Percentiles rank a stretch among this genome's conserved stretches.
Conservation (phyloP, 176 grass and related monocot species). For the Alopecurus myosuroides region DNA sequence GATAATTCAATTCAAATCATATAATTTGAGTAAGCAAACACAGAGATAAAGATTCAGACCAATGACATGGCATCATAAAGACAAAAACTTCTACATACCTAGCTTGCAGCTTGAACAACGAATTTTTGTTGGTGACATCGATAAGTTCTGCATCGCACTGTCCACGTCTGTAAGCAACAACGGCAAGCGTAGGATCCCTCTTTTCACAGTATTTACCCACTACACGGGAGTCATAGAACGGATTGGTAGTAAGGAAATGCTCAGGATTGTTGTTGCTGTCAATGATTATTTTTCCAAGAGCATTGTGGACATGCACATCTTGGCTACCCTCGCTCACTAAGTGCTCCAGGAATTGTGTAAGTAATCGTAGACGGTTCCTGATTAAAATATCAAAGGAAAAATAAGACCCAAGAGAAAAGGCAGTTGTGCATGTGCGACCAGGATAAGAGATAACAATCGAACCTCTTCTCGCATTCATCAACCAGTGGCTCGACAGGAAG, state of each 20-base stretch:
- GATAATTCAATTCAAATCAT: slow-evolving; percentile 33
- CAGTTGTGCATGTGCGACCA: neutral
- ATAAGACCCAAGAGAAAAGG: neutral
- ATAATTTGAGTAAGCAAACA: neutral
- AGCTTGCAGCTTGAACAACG: slow-evolving; percentile 91
- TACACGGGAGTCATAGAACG: slow-evolving; percentile 93
- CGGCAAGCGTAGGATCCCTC: slow-evolving; percentile 89
- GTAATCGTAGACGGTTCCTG: slow-evolving; percentile 75
- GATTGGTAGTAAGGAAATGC: slow-evolving; percentile 93
- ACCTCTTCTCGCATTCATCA: slow-evolving; percentile 98
- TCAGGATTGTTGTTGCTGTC: slow-evolving; percentile 98
- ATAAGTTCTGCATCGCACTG: slow-evolving; percentile 94
- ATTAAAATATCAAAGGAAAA: slow-evolving; percentile 29
- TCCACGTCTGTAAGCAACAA: slow-evolving; percentile 90
- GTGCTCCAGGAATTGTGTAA: slow-evolving; percentile 93
- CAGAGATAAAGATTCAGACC: neutral
- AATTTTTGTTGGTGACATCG: slow-evolving; percentile 94
- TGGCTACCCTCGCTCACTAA: slow-evolving; percentile 89
- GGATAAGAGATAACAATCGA: slow-evolving; percentile 1
- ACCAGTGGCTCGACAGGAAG: slow-evolving; percentile 94
- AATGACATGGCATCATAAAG: neutral
- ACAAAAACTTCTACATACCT: slow-evolving; percentile 50
- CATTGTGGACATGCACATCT: slow-evolving; percentile 98
- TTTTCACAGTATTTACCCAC: slow-evolving; percentile 99
- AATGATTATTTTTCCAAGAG: slow-evolving; percentile 93